Evolutionary conservation across 768 basidiomycete species (phyloP).

Genomic region (Podaxis carcinomalis): DNA sequence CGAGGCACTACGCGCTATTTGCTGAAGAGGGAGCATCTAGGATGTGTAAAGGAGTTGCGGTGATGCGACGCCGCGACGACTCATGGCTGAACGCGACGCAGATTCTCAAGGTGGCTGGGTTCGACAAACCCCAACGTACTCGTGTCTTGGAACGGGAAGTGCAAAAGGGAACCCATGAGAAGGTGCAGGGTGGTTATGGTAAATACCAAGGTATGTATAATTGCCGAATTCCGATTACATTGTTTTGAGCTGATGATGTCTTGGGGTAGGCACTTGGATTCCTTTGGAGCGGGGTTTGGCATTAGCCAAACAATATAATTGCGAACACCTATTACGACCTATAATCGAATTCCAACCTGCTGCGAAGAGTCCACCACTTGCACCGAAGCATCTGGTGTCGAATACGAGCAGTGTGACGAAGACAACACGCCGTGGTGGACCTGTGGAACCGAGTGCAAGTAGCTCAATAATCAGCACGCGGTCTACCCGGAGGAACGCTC

Average conservation of each 20-base stretch:
- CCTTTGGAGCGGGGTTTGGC: slow-evolving; percentile 86
- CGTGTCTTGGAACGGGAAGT: slow-evolving; percentile 96
- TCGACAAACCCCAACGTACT: slow-evolving; percentile 98
- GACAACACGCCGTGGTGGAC: slow-evolving; percentile 42
- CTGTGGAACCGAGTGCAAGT: slow-evolving; percentile 28
- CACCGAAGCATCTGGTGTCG: slow-evolving; percentile 92
- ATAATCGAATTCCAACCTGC: slow-evolving; percentile 93
- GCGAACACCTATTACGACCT: slow-evolving; percentile 80
- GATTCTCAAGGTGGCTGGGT: slow-evolving; percentile 97
- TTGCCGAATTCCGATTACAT: slow-evolving; percentile 12
- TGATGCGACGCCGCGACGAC: slow-evolving; percentile 95
- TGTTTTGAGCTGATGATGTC: slow-evolving; percentile 13
- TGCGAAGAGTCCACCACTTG: slow-evolving; percentile 87
- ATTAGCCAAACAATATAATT: slow-evolving; percentile 90
- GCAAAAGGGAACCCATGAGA: slow-evolving; percentile 98
- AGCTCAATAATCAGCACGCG: slow-evolving; percentile 48
- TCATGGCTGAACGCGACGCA: slow-evolving; percentile 99
- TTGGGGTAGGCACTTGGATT: slow-evolving; percentile 87
- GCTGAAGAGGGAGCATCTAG: slow-evolving; percentile 29
- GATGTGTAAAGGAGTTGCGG: slow-evolving; percentile 94
- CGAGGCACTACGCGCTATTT: slow-evolving; percentile 31
- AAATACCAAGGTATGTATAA: slow-evolving; percentile 88
- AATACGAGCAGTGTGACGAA: slow-evolving; percentile 42
- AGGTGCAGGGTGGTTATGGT: slow-evolving; percentile 98
- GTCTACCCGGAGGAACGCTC: slow-evolving; percentile 51